Base-by-base conservation (phyloP, 1,284 basidiomycete species). In the Sphagnurus paluster region DNA sequence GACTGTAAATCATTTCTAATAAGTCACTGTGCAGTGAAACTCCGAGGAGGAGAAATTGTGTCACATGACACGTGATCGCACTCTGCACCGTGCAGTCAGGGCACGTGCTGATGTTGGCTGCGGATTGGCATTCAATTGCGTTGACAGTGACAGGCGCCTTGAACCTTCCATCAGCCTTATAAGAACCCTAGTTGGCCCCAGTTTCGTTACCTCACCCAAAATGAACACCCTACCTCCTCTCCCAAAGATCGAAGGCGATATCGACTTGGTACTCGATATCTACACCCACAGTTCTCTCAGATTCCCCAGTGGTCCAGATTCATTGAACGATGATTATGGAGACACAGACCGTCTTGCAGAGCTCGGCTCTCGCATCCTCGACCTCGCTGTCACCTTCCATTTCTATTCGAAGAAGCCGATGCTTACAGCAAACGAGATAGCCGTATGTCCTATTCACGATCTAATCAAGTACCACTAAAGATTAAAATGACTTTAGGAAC, bases 251-350 rank as follows among this genome's bases (percentile, higher is more conserved):
- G 70, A 73, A 14, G 77, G 74, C 11, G 74, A 79, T 42, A 52
- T 66, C 4, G 76, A 81, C 39, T 60, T 80, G 41, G 56, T 76
- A 33, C 69, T 82, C 37, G 78, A 79, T 52, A 68, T 82, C 38
- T 74, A 67, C 56, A 75, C 71, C 0, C 76, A 80, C 40, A 56
- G 53, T 20, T 67, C 73, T 25, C 51, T 75, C n/a, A 56, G 57
- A 28, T 39, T 23, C 19, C 45, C 21, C 23, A 34, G 39, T 23
- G 32, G 50, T 5, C 38, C 42, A 3, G 32, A 50, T 5, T 37
- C 42, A 3, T 38, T 57, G 46, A 68, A 65, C 35, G 55, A 67
- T 0, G 67, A 69, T 30, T 75, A 77, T 49, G 78, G 77, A 5
- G 72, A 75, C 48, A 66, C 62, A 10, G 68, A 72, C 11, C 75